Base-by-base conservation (phyloP, 2,329 filamentous ascomycete genomes). In the Xylaria sp. region DNA sequence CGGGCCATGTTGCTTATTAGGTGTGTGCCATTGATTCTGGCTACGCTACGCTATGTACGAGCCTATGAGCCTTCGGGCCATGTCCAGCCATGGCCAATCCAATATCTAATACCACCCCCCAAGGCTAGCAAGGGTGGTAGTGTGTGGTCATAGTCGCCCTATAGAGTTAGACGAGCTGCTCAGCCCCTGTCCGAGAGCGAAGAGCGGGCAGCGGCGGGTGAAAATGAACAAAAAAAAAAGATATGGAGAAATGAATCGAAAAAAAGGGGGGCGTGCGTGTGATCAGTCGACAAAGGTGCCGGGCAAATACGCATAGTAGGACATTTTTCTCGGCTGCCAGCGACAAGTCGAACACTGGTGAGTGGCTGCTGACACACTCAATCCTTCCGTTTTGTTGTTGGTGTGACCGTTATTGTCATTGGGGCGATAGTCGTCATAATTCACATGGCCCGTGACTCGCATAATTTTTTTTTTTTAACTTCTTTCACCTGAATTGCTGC, bases 401-500 rank as follows among this genome's bases (percentile, higher is more conserved):
- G 27, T 30, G 72, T 69, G 62, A 50, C 59, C 70, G 69, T 61
- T 51, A 61, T 71, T 70, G 68, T 72, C 53, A 72, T 73, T 75
- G 73, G 73, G 73, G 72, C 75, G 74, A 53, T 12, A 76, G 74
- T 77, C 76, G 76, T 77, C 74, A 77, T 60, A 74, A 73, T 73
- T 70, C 67, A 73, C 73, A 70, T 70, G 71, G 71, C 75, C 74
- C 76, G 77, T 79, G 77, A 79, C 77, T 79, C 76, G 77, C 75
- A 77, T 77, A 66, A 69, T 75, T 75, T 75, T 72, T 73, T 72
- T 73, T 32, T 24, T 50, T 47, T 21, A 50, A 58, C 69, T 69
- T 67, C 66, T 68, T 72, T 72, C 47, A 60, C 56, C 58, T 45
- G 30, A 39, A 54, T 50, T 57, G 34, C 14, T 57, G 34, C 19